Evolutionary conservation across 2,329 filamentous ascomycete species (phyloP).

Genomic region (Onygena corvina): DNA sequence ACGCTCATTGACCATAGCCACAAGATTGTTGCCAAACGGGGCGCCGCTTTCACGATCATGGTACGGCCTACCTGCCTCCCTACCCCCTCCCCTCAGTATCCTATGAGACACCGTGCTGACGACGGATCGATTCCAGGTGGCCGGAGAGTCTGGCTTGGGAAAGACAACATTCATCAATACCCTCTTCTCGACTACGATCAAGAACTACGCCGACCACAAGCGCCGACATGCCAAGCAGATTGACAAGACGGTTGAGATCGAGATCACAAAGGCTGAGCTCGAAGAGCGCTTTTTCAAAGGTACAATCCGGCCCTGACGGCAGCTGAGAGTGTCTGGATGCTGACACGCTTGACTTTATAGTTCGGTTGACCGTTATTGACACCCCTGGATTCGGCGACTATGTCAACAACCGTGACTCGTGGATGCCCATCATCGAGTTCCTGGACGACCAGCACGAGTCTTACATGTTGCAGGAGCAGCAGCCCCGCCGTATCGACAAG

Average conservation of each 20-base stretch:
- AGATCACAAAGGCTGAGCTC: constrained; percentile 98
- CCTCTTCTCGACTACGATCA: constrained; percentile 98
- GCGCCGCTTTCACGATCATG: constrained; percentile 99
- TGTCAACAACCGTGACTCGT: constrained; percentile 99
- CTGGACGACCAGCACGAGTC: constrained; percentile 99
- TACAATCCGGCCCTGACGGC: constrained; percentile 31
- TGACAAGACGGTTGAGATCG: constrained; percentile 99
- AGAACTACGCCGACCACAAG: constrained; percentile 99
- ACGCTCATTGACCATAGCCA: constrained; percentile 40
- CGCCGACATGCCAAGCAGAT: constrained; percentile 98
- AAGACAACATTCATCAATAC: constrained; percentile 99
- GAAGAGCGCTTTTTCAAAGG: constrained; percentile 99
- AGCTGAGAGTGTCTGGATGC: neutral
- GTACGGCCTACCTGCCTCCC: constrained; percentile 40
- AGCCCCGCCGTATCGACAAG: constrained; percentile 94
- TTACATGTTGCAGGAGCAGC: constrained; percentile 99
- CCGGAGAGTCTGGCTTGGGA: constrained; percentile 93
- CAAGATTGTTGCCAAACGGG: constrained; percentile 68
- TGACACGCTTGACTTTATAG: constrained; percentile 39
- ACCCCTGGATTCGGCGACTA: constrained; percentile 99
- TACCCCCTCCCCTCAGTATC: neutral
- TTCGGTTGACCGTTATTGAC: constrained; percentile 96
- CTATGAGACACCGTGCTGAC: constrained; percentile 16
- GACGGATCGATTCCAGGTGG: constrained; percentile 51
- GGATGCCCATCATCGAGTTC: constrained; percentile 99